phyloP scores from a whole-genome alignment of 192 early-diverging fungal species.

The Dissophora ornata region DNA sequence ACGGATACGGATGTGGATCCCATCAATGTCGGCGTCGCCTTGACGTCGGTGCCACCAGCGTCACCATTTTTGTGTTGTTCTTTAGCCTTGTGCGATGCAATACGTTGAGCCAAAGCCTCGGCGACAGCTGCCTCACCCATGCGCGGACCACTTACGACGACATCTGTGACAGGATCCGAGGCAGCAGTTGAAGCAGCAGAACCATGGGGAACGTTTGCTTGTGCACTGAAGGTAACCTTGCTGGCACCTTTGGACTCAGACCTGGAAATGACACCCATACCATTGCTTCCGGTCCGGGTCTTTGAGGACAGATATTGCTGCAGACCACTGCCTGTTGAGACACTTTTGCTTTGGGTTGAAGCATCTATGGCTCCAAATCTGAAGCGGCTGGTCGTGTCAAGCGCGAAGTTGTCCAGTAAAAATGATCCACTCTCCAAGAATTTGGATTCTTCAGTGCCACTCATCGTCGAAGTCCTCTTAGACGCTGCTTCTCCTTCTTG shows the following conservation, averaged over 20 bases:
- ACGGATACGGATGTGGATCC: not conserved
- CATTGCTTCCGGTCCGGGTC: too few relatives aligned
- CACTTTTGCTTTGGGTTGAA: too few relatives aligned
- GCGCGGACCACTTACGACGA: not conserved
- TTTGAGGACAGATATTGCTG: too few relatives aligned
- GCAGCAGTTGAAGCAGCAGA: not conserved
- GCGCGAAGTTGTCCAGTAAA: slow-evolving; percentile 21
- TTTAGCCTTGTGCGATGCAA: slow-evolving; percentile 43
- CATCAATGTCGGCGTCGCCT: not conserved
- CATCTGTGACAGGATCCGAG: too few relatives aligned
- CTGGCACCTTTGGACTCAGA: slow-evolving; percentile 21
- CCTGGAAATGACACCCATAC: slow-evolving; percentile 1
- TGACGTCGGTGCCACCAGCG: too few relatives aligned
- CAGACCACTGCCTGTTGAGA: too few relatives aligned
- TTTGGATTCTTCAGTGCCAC: slow-evolving; percentile 1
- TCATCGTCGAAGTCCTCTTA: slow-evolving; percentile 12
- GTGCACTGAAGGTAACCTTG: slow-evolving; percentile 31
- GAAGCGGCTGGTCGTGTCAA: slow-evolving; percentile 8
- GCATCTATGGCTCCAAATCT: slow-evolving; percentile 1
- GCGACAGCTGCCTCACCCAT: slow-evolving; percentile 28
- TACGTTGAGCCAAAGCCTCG: slow-evolving; percentile 33
- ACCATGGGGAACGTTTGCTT: too few relatives aligned
- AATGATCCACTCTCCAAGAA: slow-evolving; percentile 5
- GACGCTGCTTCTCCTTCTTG: not conserved
- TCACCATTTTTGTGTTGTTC: slow-evolving; percentile 17